Evolutionary conservation across 2,329 filamentous ascomycete genomes (phyloP), one percentile per base, ranked within the genome.

Genomic region (Calonectria crousiana): DNA sequence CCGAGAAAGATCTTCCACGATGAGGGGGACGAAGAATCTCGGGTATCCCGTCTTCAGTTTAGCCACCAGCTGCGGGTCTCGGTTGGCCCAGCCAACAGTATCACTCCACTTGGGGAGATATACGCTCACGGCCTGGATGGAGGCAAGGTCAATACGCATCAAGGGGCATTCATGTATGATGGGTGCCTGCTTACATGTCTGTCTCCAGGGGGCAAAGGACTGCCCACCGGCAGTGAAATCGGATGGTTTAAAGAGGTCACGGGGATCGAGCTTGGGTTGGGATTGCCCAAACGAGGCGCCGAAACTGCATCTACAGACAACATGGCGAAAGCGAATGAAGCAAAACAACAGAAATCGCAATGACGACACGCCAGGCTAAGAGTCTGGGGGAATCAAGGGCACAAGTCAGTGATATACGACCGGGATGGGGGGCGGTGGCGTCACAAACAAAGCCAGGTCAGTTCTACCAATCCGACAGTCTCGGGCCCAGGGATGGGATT

Each of bases 71-170:
- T 67, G 44, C 1, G 77, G 77, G 1, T 83, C 76, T 32, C 76
- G 71, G 14, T 56, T 76, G 4, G 75, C 81, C 79, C 78, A 83
- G 38, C 72, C 78, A 10, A 77, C 41, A 0, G 77, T 78, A n/a
- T 82, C 77, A 74, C 72, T 69, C 82, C 80, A 83, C 36, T 72
- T 78, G 4, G 81, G 82, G n/a, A 83, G 78, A 14, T 79, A 83
- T 11, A 83, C 82, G 69, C 82, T 83, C 36, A 82, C 74, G 23
- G 76, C 80, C 81, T 83, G 36, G 2, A 14, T 14, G 1, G 18
- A 16, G 74, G 60, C 26, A 14, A 2, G 18, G 30, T 53, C 26
- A 66, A 30, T 5, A 28, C 30, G 16, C 9, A 30, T 11, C 26
- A 23, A 41, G 3, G 20, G 20, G 16, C 28, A 32, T 20, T 16